Base-by-base conservation (phyloP, 768 basidiomycete species). In the Suillus plorans region DNA sequence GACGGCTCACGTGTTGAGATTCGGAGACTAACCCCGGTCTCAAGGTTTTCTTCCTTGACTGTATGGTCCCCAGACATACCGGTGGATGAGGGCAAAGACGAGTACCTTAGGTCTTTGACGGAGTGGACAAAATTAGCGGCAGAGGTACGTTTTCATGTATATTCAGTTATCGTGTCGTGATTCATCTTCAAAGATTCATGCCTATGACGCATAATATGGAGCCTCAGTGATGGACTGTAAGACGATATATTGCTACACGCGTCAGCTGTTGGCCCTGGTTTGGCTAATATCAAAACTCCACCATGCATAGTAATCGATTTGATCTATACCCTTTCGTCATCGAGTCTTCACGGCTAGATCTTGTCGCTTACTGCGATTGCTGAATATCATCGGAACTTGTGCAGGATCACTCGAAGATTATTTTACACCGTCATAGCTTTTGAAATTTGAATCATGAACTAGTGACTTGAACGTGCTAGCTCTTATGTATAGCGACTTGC, bases 51-150 rank as follows among this genome's bases (percentile, higher is more conserved):
- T 3, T 86, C 85, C 1, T 85, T 94, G 67, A 84, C 85, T n/a
- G 72, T 94, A 28, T 94, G 92, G 92, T 81, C 87, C 64, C 83
- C 89, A 5, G 93, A 94, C 74, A 82, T 84, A 25, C 84, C 86
- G 0, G 85, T 90, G 1, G 88, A 93, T 66, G 87, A 86, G 60
- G 84, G 82, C 4, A 80, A 77, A 47, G 92, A 94, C 70, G 91
- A 92, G 69, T 94, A 94, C 73, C 74, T 83, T 55, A 81, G 90
- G 18, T 78, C 88, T 3, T 71, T 94, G 66, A 80, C 76, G 0
- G 92, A 94, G 72, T 94, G 93, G 92, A 85, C 85, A 45, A 78
- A 68, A 25, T 76, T 94, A 34, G 83, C 89, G 16, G 76, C 81
- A 28, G 85, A 89, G 81, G 92, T 92, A 66, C 7, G 81, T 72